phyloP scores from a whole-genome alignment of 2,329 filamentous ascomycete species.

The Colletotrichum aenigma region DNA sequence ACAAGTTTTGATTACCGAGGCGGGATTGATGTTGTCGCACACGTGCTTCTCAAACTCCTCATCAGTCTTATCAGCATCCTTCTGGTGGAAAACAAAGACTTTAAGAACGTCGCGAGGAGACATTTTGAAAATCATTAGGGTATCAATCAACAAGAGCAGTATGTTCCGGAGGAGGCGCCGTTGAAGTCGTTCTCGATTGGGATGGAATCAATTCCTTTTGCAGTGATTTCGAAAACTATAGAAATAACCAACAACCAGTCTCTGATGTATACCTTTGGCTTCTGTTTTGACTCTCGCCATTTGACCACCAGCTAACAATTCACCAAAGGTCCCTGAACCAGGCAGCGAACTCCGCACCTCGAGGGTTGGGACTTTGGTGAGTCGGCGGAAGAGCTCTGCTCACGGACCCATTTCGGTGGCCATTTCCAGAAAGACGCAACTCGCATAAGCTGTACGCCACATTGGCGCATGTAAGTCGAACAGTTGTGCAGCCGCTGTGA shows the following conservation, averaged over 20 bases:
- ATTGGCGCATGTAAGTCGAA: not conserved
- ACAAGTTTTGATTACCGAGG: not conserved
- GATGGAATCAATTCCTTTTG: too few species aligned
- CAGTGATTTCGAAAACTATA: too few species aligned
- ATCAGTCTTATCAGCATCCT: fast-evolving
- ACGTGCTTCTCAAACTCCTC: not conserved
- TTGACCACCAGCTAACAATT: fast-evolving
- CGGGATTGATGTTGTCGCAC: not conserved
- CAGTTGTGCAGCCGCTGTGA: fast-evolving
- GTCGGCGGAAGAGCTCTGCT: not conserved
- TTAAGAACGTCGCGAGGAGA: fast-evolving
- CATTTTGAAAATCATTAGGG: fast-evolving
- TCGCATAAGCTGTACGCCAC: not conserved
- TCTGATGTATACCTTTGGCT: fast-evolving
- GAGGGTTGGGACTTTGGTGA: not conserved
- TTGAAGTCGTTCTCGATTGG: fast-evolving
- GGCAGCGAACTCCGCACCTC: not conserved
- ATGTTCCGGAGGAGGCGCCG: fast-evolving
- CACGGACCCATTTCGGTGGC: not conserved
- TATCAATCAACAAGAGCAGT: fast-evolving
- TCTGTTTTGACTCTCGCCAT: not conserved
- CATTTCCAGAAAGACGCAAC: fast-evolving
- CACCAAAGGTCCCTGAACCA: fast-evolving
- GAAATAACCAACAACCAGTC: fast-evolving
- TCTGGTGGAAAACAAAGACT: not conserved